Evolutionary conservation across 208 protist species (phyloP), one percentile per base, ranked within the genome.

Genomic region (Plasmodiophora brassicae): DNA sequence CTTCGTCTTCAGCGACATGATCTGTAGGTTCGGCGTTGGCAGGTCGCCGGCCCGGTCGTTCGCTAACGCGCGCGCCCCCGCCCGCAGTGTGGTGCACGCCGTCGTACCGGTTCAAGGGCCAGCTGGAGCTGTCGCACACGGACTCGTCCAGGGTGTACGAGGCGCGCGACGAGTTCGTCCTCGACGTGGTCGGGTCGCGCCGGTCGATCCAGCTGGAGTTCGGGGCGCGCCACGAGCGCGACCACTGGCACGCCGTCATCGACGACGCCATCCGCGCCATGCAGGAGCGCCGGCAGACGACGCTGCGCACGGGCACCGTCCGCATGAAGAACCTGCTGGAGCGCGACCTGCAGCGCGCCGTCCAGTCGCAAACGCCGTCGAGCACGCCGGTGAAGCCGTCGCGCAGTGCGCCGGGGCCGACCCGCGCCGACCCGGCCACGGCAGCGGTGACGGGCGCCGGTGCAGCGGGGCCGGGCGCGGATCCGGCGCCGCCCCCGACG

Each of bases 1-100:
- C 41, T 78, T 78, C 41, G 65, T 78, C 14, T 78, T 78, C n/a
- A 78, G 41, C 65, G 65, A 78, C n/a, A 78, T 78, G 65, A 78
- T 78, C 41, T 32, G 65, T 78, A 78, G 5, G 50, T n/a, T 36
- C 41, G 41, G 32, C 65, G 65, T 36, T 78, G 65, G 5, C 41
- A 78, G 65, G 20, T 5, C 41, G 41, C 32, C n/a, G n/a, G n/a
- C n/a, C n/a, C n/a, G n/a, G n/a, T n/a, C 5, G 65, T 78, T 78
- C 41, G 5, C 5, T 78, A 32, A 78, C 5, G 65, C 41, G 10
- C 20, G 32, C 25, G 50, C 25, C 14, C 25, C 25, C 25, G 50
- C 20, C 20, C 41, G 32, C 41, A 78, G 65, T 78, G 41, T 78
- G 65, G 65, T 36, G 65, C n/a, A 78, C 65, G 5, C 14, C 65